Evolutionary conservation across 2,329 filamentous ascomycete species (phyloP), one percentile per base, ranked within the genome.

Genomic region (Proliferodiscus dingleyae): DNA sequence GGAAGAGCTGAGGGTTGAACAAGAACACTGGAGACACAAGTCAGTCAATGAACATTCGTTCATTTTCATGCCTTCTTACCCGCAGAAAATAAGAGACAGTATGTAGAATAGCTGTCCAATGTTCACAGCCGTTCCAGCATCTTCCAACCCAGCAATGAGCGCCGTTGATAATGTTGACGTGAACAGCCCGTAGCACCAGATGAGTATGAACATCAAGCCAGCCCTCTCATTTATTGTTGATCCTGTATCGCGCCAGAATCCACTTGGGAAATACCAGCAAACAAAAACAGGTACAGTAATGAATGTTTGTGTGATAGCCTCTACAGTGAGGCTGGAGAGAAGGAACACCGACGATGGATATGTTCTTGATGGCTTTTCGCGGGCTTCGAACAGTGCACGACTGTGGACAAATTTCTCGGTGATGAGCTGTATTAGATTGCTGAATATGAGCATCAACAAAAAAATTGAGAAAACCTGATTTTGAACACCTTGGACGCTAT

Each of bases 161-260:
- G 91, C 80, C 47, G 87, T 80, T 6, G 87, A 82, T 61, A 95
- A 95, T 2, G 88, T 93, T n/a, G 80, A 86, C 0, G 85, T 82
- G 66, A 89, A 91, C 40, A 94, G 5, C 29, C 13, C 68, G 56
- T 91, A 77, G 74, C 94, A 94, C 55, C 78, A 72, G 55, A 83
- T 73, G 15, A 90, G 69, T 55, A 95, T 72, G 69, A 91, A 87
- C 74, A 91, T 85, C 11, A 93, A 78, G 0, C 73, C 61, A 13
- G 13, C 29, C 9, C 29, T 32, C 47, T 63, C 61, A 10, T 57
- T 48, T 8, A 45, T n/a, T 1, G 52, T 51, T 9, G 53, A 22
- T 41, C 59, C 60, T 13, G 63, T 61, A 2, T 61, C 85, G 9
- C 86, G 85, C 15, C 86, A 83, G 54, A 87, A 80, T 7, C 75